These are phyloP conservation scores for Meyerozyma athensensis DNA, from an alignment of 1,139 yeast genomes.

Conservation along the genomic window DNA sequence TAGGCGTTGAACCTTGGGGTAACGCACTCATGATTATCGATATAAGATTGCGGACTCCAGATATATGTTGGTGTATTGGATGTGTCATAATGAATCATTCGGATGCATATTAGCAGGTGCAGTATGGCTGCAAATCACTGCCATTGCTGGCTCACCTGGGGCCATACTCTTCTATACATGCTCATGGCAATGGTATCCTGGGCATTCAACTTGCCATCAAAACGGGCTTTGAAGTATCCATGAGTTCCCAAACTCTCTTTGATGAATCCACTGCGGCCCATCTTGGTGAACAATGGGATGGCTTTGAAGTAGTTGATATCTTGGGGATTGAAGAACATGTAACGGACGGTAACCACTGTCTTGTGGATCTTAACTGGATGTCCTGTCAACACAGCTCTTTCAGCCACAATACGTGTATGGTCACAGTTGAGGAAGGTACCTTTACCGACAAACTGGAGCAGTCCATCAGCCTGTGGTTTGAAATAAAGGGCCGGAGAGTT, in stretches of 20 bases:
- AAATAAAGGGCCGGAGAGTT: conserved; percentile 78
- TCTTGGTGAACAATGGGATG: conserved; percentile 86
- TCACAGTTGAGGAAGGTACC: conserved; percentile 90
- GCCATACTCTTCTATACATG: conserved; percentile 91
- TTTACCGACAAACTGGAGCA: conserved; percentile 71
- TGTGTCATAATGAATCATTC: not conserved
- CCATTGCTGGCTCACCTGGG: conserved; percentile 42
- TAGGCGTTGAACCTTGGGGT: conserved; percentile 33
- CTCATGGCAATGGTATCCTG: conserved; percentile 96
- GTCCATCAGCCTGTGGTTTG: conserved; percentile 42
- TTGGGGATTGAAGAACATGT: conserved; percentile 93
- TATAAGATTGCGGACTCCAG: not conserved
- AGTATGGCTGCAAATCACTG: conserved; percentile 4
- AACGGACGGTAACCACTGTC: conserved; percentile 84
- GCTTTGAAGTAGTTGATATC: conserved; percentile 90
- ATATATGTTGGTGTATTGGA: not conserved
- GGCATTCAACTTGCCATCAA: conserved; percentile 84
- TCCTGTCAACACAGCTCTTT: conserved; percentile 87
- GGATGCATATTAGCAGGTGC: not conserved
- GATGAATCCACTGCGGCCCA: conserved; percentile 90
- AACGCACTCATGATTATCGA: not conserved
- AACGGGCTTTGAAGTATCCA: conserved; percentile 94
- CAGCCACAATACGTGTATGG: conserved; percentile 77
- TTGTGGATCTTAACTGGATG: conserved; percentile 95
- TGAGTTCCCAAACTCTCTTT: conserved; percentile 97